Base-by-base conservation (phyloP, 1,284 basidiomycete species). In the Stygiomarasmius scandens region DNA sequence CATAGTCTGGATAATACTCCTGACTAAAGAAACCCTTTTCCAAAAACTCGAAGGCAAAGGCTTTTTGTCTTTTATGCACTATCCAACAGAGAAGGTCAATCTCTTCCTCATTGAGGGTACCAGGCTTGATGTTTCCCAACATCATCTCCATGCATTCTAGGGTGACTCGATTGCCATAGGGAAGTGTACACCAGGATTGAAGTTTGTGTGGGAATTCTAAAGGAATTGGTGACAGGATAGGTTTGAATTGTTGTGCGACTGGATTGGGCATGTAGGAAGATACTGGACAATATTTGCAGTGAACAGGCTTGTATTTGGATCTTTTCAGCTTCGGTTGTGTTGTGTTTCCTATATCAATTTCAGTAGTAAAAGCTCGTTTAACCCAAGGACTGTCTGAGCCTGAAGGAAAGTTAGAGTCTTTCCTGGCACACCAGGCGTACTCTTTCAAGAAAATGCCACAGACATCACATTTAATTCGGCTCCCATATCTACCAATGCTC, bases 1-100 rank as follows among this genome's bases (percentile, higher is more conserved):
- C n/a, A 56, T 71, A 71, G 50, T 71, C 66, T 3, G 71, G 70
- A 49, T 66, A 75, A 54, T 70, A 75, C 25, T 68, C 61, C 0
- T 67, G 60, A 0, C 53, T 55, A 1, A 59, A 62, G 50, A 76
- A 73, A 16, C 74, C 74, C 12, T 67, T 55, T 52, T 74, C 70
- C 0, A 55, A 27, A 45, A 69, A 67, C 0, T 62, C 61, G 44
- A 66, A 75, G 0, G 71, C 72, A 1, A 75, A 57, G 0, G 65
- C 70, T 0, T 57, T 27, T 27, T 71, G 59, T 4, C 62, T 48
- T 0, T 43, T 49, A 0, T 44, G 24, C 1, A 72, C 23, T 2
- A 74, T 63, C 20, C 52, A 62, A 1, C 59, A 2, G 22, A 43
- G 3, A 24, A 9, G 0, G 49, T 50, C 0, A 75, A 0, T 53